Evolutionary conservation across 1,139 yeast species (phyloP).

Genomic region (Saccharomyces hybrid): DNA sequence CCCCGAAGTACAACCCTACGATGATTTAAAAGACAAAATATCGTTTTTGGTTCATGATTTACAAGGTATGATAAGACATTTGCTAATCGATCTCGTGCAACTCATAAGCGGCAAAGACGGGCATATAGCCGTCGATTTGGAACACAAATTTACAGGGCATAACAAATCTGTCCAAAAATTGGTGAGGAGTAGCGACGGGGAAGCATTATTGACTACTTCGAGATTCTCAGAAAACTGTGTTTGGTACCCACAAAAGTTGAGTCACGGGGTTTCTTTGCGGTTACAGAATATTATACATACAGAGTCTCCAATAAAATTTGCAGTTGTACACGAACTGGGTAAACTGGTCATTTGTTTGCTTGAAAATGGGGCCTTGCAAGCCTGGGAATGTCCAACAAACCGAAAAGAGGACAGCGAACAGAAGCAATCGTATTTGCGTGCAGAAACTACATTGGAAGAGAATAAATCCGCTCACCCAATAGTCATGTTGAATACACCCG

Average conservation of each 20-base stretch:
- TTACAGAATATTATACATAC: conserved; percentile 32
- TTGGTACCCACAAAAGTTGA: conserved; percentile 42
- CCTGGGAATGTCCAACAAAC: conserved; percentile 53
- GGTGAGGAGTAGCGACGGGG: conserved; percentile 57
- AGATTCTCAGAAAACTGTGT: conserved; percentile 52
- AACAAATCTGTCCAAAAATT: conserved; percentile 66
- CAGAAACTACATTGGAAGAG: conserved; percentile 10
- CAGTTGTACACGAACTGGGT: conserved; percentile 50
- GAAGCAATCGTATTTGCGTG: conserved; percentile 18
- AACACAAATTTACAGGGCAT: conserved; percentile 73
- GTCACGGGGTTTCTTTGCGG: conserved; percentile 28
- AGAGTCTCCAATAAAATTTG: conserved; percentile 38
- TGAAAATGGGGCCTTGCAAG: conserved; percentile 37
- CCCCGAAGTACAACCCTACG: conserved; percentile 30
- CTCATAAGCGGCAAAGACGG: conserved; percentile 1
- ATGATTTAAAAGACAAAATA: conserved; percentile 28
- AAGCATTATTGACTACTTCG: conserved; percentile 45
- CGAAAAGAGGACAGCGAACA: conserved; percentile 13
- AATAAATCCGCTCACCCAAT: conserved; percentile 28
- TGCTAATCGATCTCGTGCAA: conserved; percentile 35
- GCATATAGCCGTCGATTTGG: conserved; percentile 26
- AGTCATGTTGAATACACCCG: conserved; percentile 44
- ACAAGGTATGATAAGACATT: conserved; percentile 43
- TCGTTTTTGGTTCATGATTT: conserved; percentile 45
- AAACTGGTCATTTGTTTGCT: conserved; percentile 42